phyloP scores from a whole-genome alignment of 2,329 filamentous ascomycete genomes.

The Hypoxylon sp. region DNA sequence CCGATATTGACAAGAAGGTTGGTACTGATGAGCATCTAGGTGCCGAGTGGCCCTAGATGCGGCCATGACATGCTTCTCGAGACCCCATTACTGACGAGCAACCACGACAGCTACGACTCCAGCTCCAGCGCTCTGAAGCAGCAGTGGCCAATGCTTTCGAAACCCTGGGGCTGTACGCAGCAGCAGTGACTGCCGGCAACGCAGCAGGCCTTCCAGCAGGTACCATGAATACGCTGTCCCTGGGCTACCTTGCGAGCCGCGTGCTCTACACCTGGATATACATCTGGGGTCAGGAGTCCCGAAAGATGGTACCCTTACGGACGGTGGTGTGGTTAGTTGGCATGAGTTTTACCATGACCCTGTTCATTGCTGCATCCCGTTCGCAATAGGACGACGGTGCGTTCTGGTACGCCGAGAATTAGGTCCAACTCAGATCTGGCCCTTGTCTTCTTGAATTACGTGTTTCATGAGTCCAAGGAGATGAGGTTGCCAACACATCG shows the following conservation, averaged over 20 bases:
- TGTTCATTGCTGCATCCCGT: constrained; percentile 40
- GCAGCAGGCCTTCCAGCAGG: constrained; percentile 31
- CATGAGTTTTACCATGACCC: constrained; percentile 25
- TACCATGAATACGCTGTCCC: constrained; percentile 36
- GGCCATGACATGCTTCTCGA: not conserved
- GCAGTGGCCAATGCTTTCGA: constrained; percentile 43
- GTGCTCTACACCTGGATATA: constrained; percentile 42
- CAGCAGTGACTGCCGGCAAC: constrained; percentile 43
- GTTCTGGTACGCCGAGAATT: not conserved
- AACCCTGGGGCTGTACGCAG: constrained; percentile 43
- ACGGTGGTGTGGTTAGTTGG: constrained; percentile 38
- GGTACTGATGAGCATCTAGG: constrained; percentile 1
- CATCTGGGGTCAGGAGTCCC: constrained; percentile 41
- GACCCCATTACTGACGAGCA: not conserved
- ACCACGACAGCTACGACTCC: constrained; percentile 29
- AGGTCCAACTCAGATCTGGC: not conserved
- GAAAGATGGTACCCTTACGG: constrained; percentile 31
- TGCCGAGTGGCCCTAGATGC: not conserved
- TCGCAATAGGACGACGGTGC: constrained; percentile 4
- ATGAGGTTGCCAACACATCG: too few species aligned
- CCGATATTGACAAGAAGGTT: constrained; percentile 43
- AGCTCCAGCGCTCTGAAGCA: constrained; percentile 41
- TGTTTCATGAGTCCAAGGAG: too few species aligned
- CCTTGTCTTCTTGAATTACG: not conserved
- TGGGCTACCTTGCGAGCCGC: constrained; percentile 39